A percentile compares a stretch with the other conserved stretches of the same genome.
Conservation (phyloP, 2,329 filamentous ascomycete species). For the Paraphoma sp. region DNA sequence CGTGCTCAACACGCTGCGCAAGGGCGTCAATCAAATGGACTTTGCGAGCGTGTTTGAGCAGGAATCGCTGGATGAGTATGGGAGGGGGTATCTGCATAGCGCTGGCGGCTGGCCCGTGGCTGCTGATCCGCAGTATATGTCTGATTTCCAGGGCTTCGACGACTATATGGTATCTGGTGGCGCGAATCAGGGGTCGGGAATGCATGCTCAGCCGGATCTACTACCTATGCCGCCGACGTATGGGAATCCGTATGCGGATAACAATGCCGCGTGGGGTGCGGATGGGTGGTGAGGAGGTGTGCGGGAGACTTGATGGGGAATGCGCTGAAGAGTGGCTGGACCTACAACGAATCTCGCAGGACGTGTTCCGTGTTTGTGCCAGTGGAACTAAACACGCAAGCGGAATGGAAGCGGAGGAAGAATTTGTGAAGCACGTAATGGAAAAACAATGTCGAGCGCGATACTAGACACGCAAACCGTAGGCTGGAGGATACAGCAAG, state of each 20-base stretch:
- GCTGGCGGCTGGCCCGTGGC: background rate
- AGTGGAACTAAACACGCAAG: too few relatives aligned
- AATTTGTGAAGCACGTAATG: too few relatives aligned
- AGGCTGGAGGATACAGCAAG: too few relatives aligned
- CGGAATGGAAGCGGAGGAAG: too few relatives aligned
- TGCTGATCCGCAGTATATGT: background rate
- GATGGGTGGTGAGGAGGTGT: too few relatives aligned
- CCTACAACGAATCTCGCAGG: too few relatives aligned
- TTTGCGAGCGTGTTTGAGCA: background rate
- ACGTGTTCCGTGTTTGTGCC: too few relatives aligned
- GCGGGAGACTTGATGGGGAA: too few relatives aligned
- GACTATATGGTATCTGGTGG: background rate
- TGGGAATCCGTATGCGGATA: background rate
- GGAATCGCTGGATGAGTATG: background rate
- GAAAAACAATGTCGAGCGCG: too few relatives aligned
- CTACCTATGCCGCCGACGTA: constrained; percentile 3
- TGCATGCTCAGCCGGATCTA: background rate
- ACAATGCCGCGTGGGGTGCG: background rate
- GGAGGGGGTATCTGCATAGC: background rate
- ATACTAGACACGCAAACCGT: too few relatives aligned
- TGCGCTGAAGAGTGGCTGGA: too few relatives aligned
- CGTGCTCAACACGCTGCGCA: background rate
- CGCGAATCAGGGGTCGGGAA: background rate
- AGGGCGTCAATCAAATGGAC: background rate
- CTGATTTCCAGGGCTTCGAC: background rate